A percentile compares a stretch with the other conserved stretches of the same genome.
phyloP scores from a whole-genome alignment of 1,284 basidiomycete genomes.

The Tilletia walkeri region DNA sequence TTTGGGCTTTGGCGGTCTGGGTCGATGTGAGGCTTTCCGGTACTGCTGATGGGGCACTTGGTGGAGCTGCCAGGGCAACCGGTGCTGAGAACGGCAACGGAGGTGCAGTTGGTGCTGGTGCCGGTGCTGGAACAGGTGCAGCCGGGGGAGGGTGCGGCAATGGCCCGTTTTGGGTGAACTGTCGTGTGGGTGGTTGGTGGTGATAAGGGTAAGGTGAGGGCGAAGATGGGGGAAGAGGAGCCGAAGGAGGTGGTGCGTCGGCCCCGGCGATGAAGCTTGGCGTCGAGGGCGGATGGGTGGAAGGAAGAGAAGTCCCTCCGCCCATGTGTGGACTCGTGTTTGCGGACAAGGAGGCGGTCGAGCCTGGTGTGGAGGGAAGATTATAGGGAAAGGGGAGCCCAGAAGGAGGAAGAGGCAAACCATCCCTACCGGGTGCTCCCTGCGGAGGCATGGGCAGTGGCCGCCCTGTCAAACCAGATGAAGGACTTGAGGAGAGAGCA shows the following conservation, averaged over 20 bases:
- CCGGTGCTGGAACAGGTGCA: not conserved
- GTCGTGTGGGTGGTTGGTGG: not conserved
- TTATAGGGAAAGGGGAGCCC: not conserved
- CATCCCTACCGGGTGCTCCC: constrained; percentile 20
- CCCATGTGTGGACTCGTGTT: constrained; percentile 26
- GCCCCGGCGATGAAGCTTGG: no score
- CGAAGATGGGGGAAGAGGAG: constrained; percentile 3
- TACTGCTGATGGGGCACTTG: constrained; percentile 61
- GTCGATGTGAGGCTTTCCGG: constrained; percentile 62
- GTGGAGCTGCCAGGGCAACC: constrained; percentile 23
- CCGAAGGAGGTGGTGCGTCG: constrained; percentile 31
- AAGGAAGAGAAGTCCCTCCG: constrained; percentile 46
- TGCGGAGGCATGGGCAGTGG: constrained; percentile 36
- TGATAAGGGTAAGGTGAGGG: not conserved
- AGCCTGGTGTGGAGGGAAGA: not conserved
- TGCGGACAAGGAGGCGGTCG: constrained; percentile 5
- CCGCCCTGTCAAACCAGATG: constrained; percentile 4
- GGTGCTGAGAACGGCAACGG: constrained; percentile 27
- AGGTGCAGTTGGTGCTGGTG: not conserved
- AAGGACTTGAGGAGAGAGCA: not conserved
- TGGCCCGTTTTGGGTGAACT: constrained; percentile 5
- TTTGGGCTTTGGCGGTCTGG: constrained; percentile 38
- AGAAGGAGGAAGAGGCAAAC: constrained; percentile 27
- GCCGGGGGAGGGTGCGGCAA: not conserved
- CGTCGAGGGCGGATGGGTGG: constrained; percentile 29